A percentile compares a stretch with the other conserved stretches of the same genome.
Conservation (phyloP, 1,284 basidiomycete genomes). For the Sporisorium reilianum region DNA sequence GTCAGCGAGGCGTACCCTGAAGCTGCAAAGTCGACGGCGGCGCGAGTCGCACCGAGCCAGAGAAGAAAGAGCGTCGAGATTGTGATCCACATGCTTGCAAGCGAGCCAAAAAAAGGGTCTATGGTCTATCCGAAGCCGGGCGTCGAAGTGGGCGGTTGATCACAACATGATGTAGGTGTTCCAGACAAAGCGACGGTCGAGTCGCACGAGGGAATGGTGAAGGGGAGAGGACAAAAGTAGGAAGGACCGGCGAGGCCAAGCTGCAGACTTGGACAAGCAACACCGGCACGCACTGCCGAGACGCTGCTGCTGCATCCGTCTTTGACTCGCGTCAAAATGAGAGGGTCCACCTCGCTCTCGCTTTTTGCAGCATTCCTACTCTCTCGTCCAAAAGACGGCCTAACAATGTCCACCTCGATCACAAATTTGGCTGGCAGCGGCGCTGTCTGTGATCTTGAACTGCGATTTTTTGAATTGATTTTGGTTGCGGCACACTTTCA, state of each 20-base stretch:
- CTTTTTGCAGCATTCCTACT: background rate
- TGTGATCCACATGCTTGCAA: slow-evolving; percentile 7
- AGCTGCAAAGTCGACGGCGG: slow-evolving; percentile 28
- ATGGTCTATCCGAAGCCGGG: background rate
- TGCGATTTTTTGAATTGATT: background rate
- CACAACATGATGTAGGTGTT: background rate
- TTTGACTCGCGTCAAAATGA: background rate
- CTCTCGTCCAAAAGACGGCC: background rate
- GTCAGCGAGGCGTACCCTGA: slow-evolving; percentile 56
- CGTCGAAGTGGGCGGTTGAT: too few species aligned
- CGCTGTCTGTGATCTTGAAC: background rate
- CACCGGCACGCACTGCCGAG: background rate
- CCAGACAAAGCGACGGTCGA: background rate
- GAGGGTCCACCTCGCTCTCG: background rate
- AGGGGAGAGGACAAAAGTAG: too few species aligned
- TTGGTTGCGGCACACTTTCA: background rate
- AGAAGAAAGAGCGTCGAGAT: slow-evolving; percentile 5
- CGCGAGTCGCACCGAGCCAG: background rate
- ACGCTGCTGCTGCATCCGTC: background rate
- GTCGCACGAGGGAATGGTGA: background rate
- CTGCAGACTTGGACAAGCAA: slow-evolving; percentile 14
- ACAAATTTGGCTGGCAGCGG: background rate
- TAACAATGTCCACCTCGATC: background rate
- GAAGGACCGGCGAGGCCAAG: background rate
- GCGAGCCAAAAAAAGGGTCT: too few species aligned